Evolutionary conservation across 768 basidiomycete genomes (phyloP), one percentile per base, ranked within the genome.

Genomic region (Mycena chlorophos): DNA sequence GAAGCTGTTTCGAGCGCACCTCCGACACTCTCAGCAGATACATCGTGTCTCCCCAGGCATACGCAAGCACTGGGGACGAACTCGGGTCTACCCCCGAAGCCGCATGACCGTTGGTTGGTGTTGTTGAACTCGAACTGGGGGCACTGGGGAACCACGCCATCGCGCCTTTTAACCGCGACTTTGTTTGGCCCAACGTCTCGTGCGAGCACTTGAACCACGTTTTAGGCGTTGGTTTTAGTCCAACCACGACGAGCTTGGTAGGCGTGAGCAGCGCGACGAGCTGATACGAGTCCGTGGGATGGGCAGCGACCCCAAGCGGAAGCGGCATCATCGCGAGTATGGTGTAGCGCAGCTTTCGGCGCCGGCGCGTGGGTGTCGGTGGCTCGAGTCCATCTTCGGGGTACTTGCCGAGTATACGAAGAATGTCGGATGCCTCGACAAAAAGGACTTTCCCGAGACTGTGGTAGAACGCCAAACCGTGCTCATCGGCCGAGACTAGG

Each of bases 391-490:
- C 69, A 39, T 78, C 76, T 26, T 86, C 82, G 3, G 91, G 89
- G 65, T 98, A 96, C 64, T 88, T 91, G 1, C 97, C 97, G 2
- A 98, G 79, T 50, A 99, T 91, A 17, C 97, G 87, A 42, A 98
- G 80, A 29, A 91, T 92, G 68, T 99, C 97, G 16, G 91, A 86
- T 13, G 95, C 94, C 43, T 98, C 95, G 5, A 99, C 88, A 61
- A 97, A 97, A 14, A 98, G 78, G 12, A 98, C 87, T 69, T 92
- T 95, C 25, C 97, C 94, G 3, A 99, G 75, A 52, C 89, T 91
- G 71, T 98, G 95, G 68, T 92, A 97, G 71, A 99, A 99, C 0
- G 94, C 91, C 8, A 98, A 79, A 0, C 97, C 97, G 61, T 80
- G 74, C 55, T 96, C 91, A 67, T 98, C 97, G 2, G 92, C 90